Evolutionary conservation across 768 basidiomycete genomes (phyloP).

Genomic region (Amanita phalloides): DNA sequence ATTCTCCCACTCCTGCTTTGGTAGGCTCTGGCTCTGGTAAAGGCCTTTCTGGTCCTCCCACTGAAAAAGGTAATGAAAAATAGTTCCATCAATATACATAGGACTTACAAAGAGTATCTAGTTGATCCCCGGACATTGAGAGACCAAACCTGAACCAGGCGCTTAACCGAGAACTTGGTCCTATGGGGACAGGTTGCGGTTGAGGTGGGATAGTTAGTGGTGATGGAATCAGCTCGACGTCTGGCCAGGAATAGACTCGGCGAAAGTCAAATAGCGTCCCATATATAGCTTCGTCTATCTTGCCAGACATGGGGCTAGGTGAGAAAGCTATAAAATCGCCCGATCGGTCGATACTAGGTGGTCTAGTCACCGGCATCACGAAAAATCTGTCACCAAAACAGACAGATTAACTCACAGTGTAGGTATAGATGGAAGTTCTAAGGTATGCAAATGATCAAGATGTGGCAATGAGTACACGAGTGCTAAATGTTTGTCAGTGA

Average conservation of each 20-base stretch:
- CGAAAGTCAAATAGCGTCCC: slow-evolving; percentile 51
- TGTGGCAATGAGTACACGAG: slow-evolving; percentile 55
- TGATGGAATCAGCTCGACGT: slow-evolving; percentile 37
- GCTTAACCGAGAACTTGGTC: slow-evolving; percentile 42
- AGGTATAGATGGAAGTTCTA: slow-evolving; percentile 23
- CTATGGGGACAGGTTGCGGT: slow-evolving; percentile 52
- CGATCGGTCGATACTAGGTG: slow-evolving; percentile 32
- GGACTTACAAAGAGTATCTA: slow-evolving; percentile 47
- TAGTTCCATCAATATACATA: background rate
- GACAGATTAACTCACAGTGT: slow-evolving; percentile 19
- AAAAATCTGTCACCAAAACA: background rate
- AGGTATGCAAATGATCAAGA: slow-evolving; percentile 44
- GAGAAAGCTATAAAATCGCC: slow-evolving; percentile 46
- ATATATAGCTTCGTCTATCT: slow-evolving; percentile 30
- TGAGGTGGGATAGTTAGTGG: slow-evolving; percentile 37
- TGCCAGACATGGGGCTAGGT: slow-evolving; percentile 21
- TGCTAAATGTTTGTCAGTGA: slow-evolving; percentile 37
- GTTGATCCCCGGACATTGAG: slow-evolving; percentile 43
- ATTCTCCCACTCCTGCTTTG: background rate
- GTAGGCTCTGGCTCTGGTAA: slow-evolving; percentile 23
- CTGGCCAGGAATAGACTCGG: slow-evolving; percentile 37
- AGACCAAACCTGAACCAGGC: slow-evolving; percentile 45
- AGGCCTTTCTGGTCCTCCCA: slow-evolving; percentile 58
- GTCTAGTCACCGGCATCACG: slow-evolving; percentile 12
- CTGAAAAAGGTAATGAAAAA: slow-evolving; percentile 20